Base-by-base conservation (phyloP, 2,329 filamentous ascomycete genomes). In the Talaromyces funiculosus region DNA sequence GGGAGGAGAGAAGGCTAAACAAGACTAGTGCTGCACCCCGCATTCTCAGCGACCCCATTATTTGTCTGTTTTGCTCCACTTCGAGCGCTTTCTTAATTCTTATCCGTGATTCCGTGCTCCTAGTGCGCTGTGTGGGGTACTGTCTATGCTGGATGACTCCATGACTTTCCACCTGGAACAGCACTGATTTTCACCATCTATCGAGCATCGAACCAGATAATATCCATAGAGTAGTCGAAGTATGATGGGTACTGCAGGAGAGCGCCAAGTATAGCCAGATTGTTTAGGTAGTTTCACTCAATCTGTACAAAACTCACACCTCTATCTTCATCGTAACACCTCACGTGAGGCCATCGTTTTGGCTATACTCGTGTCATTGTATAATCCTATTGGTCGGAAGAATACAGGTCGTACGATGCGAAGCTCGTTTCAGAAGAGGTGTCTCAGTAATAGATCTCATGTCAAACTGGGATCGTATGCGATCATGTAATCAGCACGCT, bases 11-110 rank as follows among this genome's bases (percentile, higher is more conserved):
- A 37, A 10, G 33, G 31, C n/a, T 51, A 54, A 29, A 14, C n/a
- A n/a, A 16, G 43, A 33, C 61, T 62, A 64, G 57, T 35, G 51
- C 62, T 64, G 62, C 62, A 64, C 62, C 62, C 62, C 62, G 62
- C 62, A 62, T 62, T 64, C 61, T 53, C 58, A 57, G 33, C 31
- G 29, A 29, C 53, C 45, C 60, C 54, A 53, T 51, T 49, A 26
- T 40, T 55, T 35, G 22, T 24, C 42, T 20, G 18, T 35, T 31
- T 24, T 47, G 57, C 56, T 57, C 55, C 59, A 61, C 59, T 59
- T 59, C 35, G 53, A 54, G 12, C 29, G 49, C 18, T 33, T 33
- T 31, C 26, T 20, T 31, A 51, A 40, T 54, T 54, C 33, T 26
- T 38, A 54, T 38, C 51, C 37, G 42, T 22, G 54, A 33, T 42